Conservation (phyloP, 1,284 basidiomycete species). For the Fomitopsis palustris region DNA sequence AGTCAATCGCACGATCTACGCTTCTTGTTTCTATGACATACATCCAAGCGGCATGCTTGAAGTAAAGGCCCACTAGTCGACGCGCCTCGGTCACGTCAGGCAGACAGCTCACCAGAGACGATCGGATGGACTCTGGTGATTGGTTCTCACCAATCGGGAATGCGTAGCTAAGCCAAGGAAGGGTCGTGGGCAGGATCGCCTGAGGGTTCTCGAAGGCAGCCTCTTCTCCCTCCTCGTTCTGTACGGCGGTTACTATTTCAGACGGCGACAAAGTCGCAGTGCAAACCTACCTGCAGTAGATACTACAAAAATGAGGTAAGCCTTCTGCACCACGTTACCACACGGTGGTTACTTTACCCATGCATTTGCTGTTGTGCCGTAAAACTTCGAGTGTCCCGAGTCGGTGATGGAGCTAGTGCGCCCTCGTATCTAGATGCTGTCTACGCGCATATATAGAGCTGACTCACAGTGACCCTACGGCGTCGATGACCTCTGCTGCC, state of each 20-base stretch:
- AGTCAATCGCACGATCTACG: constrained; percentile 6
- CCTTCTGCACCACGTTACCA: constrained; percentile 3
- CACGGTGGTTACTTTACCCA: constrained; percentile 46
- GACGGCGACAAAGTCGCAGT: constrained; percentile 7
- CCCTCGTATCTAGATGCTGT: constrained; percentile 3
- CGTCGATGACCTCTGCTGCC: constrained; percentile 48
- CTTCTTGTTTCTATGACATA: constrained; percentile 31
- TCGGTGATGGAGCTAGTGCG: constrained; percentile 52
- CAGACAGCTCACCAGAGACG: constrained; percentile 41
- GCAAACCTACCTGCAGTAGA: constrained; percentile 31
- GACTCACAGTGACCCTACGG: constrained; percentile 60
- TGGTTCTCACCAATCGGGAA: constrained; percentile 53
- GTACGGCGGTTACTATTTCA: neutral
- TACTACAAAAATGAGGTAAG: constrained; percentile 26
- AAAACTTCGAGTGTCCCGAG: constrained; percentile 59
- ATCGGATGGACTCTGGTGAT: constrained; percentile 42
- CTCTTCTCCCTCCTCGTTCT: constrained; percentile 58
- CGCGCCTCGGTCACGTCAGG: constrained; percentile 43
- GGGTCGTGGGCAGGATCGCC: constrained; percentile 42
- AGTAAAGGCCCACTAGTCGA: constrained; percentile 49
- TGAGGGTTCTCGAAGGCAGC: constrained; percentile 44
- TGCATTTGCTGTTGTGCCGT: constrained; percentile 60
- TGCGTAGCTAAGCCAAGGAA: constrained; percentile 55
- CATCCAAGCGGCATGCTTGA: constrained; percentile 67
- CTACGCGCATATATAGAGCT: neutral